These are phyloP conservation scores for Paecilomyces variotii DNA, from an alignment of 2,329 filamentous ascomycete species.

Conservation along the genomic window DNA sequence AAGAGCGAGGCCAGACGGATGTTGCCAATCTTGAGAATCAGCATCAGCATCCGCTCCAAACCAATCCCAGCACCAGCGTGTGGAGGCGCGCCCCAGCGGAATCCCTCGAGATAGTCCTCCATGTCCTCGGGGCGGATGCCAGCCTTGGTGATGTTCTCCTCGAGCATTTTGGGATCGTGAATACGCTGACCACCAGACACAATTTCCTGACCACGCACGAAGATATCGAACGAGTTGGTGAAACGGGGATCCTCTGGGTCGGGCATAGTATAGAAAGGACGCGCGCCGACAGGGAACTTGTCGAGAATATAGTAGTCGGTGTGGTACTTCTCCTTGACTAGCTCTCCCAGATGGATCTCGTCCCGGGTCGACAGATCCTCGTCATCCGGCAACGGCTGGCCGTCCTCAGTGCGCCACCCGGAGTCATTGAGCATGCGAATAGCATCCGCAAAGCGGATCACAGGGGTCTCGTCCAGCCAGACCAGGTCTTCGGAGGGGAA, in stretches of 20 bases:
- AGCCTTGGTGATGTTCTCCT: conserved; percentile 64
- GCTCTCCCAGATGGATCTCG: conserved; percentile 74
- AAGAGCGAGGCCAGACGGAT: conserved; percentile 83
- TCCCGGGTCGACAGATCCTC: conserved; percentile 80
- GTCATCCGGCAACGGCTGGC: conserved; percentile 58
- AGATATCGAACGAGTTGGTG: conserved; percentile 94
- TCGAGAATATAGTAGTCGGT: conserved; percentile 93
- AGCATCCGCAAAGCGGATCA: conserved; percentile 71
- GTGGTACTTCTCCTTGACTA: conserved; percentile 77
- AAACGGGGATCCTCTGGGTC: conserved; percentile 62
- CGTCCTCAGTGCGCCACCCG: conserved; percentile 69
- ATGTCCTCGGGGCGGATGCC: conserved; percentile 74
- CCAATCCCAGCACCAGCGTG: conserved; percentile 88
- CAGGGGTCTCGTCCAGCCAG: conserved; percentile 76
- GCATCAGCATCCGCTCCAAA: conserved; percentile 78
- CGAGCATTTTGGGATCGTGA: conserved; percentile 66
- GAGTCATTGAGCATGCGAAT: conserved; percentile 73
- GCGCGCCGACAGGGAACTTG: conserved; percentile 77
- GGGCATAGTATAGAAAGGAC: conserved; percentile 87
- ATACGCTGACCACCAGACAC: conserved; percentile 90
- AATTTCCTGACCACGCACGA: conserved; percentile 87
- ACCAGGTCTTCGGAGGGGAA: conserved; percentile 82
- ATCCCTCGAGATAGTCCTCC: conserved; percentile 83
- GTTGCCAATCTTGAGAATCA: conserved; percentile 78
- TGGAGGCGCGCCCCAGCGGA: conserved; percentile 79